Evolutionary conservation across 331 rosid species (phyloP).

Genomic region (Quercus tomentella): DNA sequence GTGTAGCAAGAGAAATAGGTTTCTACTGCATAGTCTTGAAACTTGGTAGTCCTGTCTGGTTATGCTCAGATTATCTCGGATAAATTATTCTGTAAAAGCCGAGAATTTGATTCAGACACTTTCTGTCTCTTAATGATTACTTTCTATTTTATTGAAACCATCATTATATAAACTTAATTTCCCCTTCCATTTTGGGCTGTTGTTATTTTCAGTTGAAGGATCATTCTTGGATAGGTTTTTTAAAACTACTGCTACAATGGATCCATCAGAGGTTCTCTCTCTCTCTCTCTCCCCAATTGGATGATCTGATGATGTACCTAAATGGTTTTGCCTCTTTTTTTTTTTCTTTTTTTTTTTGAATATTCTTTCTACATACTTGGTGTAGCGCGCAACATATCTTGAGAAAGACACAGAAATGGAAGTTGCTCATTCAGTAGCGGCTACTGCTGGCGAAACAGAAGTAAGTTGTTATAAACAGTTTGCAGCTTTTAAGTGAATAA

Average conservation of each 20-base stretch:
- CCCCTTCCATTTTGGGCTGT: neutral
- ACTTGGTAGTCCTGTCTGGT: neutral
- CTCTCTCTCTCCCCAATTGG: slow-evolving; percentile 4
- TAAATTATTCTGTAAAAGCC: neutral
- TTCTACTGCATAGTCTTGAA: neutral
- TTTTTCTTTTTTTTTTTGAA: slow-evolving; percentile 12
- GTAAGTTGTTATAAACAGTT: slow-evolving; percentile 26
- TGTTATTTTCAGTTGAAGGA: slow-evolving; percentile 51
- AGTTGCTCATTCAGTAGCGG: slow-evolving; percentile 89
- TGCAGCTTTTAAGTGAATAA: neutral
- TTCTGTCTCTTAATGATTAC: neutral
- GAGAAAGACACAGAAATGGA: slow-evolving; percentile 89
- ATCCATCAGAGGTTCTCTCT: slow-evolving; percentile 66
- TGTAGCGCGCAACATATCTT: slow-evolving; percentile 85
- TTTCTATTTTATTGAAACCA: neutral
- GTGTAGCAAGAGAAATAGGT: neutral
- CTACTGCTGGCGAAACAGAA: slow-evolving; percentile 86
- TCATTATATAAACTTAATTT: no score
- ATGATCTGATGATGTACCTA: neutral
- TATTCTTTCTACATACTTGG: neutral
- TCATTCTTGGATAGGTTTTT: slow-evolving; percentile 84
- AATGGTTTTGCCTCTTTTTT: neutral
- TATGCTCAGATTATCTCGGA: neutral
- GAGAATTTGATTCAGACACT: neutral
- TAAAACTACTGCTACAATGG: slow-evolving; percentile 73